These are phyloP conservation scores for Apiotrichum sp. DNA, from an alignment of 1,284 basidiomycete species.

Conservation along the genomic window DNA sequence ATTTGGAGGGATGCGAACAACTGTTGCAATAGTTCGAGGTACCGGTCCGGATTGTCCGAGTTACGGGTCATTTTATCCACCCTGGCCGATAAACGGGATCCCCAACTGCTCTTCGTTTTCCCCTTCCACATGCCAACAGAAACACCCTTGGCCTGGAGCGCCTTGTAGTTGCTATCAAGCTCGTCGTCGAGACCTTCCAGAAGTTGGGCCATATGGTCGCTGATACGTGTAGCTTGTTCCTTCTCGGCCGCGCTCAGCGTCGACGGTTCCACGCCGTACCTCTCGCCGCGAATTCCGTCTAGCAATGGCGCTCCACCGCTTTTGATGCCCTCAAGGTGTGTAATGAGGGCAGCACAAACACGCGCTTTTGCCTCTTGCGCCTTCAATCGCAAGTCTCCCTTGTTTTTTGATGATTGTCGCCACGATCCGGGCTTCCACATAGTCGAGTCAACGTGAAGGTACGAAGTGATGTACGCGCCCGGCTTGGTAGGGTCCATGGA, in stretches of 20 bases:
- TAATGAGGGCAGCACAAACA: slow-evolving; percentile 24
- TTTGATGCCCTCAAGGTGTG: slow-evolving; percentile 27
- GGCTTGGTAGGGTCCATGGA: slow-evolving; percentile 71
- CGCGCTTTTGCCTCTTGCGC: slow-evolving; percentile 34
- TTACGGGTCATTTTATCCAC: slow-evolving; percentile 87
- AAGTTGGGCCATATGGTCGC: slow-evolving; percentile 53
- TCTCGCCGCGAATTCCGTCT: slow-evolving; percentile 47
- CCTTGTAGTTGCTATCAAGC: slow-evolving; percentile 77
- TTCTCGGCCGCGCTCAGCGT: slow-evolving; percentile 6
- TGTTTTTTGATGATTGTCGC: slow-evolving; percentile 53
- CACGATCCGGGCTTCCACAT: slow-evolving; percentile 58
- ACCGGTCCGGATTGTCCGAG: slow-evolving; percentile 77
- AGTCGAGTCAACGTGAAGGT: slow-evolving; percentile 78
- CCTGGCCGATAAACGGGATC: slow-evolving; percentile 70
- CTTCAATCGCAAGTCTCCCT: slow-evolving; percentile 52
- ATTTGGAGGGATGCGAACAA: slow-evolving; percentile 71
- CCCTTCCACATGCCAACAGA: slow-evolving; percentile 56
- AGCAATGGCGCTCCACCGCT: slow-evolving; percentile 52
- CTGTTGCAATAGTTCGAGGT: slow-evolving; percentile 70
- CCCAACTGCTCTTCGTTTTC: slow-evolving; percentile 61
- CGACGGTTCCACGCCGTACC: slow-evolving; percentile 52
- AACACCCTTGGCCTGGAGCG: slow-evolving; percentile 83
- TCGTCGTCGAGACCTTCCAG: slow-evolving; percentile 73
- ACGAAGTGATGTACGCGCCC: slow-evolving; percentile 80
- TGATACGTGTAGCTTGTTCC: slow-evolving; percentile 49